Evolutionary conservation across 2,329 filamentous ascomycete species (phyloP), one percentile per base, ranked within the genome.

Genomic region (Aspergillus sp.): DNA sequence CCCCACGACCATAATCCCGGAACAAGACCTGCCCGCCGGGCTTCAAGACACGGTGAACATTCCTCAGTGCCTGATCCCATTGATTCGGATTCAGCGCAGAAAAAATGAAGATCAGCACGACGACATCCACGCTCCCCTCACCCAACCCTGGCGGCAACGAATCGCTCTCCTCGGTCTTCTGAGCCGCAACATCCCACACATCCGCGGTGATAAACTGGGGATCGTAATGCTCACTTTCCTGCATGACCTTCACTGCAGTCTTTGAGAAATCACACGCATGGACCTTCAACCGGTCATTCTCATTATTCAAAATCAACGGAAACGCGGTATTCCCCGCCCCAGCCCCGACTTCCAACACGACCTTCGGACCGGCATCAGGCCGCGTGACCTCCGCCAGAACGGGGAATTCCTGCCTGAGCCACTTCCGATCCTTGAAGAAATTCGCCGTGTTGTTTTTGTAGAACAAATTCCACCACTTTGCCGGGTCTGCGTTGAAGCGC

Each of bases 361-460:
- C 79, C 48, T 82, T 76, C 27, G 78, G 77, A 3, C 86, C 88
- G 2, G 84, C 82, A 48, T 82, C 82, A 52, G 81, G 77, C 48
- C 77, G 72, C 8, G 86, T 91, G 43, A 95, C 77, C 48, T 86
- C 78, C 27, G 77, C 80, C n/a, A 98, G 73, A 3, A 97, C 73
- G 0, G 93, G 93, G 55, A 98, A 98, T 67, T 98, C 93, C 67
- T 97, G 91, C 54, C 86, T 85, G 30, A 98, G 73, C 93, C 93
- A 98, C 66, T 97, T 97, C 53, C 93, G 81, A 64, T 98, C 86
- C 71, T 98, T 98, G 81, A 98, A 98, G 71, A 98, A 98, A 63
- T 97, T 97, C 59, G 84, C 80, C 19, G 86, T 87, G 70, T 98
- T 97, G 72, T 97, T 95, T 71, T 93, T 90, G 75, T 98, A 98